A percentile compares a stretch with the other conserved stretches of the same genome.
Evolutionary conservation across 2,329 filamentous ascomycete species (phyloP).

Genomic region (Rutstroemia sp.): DNA sequence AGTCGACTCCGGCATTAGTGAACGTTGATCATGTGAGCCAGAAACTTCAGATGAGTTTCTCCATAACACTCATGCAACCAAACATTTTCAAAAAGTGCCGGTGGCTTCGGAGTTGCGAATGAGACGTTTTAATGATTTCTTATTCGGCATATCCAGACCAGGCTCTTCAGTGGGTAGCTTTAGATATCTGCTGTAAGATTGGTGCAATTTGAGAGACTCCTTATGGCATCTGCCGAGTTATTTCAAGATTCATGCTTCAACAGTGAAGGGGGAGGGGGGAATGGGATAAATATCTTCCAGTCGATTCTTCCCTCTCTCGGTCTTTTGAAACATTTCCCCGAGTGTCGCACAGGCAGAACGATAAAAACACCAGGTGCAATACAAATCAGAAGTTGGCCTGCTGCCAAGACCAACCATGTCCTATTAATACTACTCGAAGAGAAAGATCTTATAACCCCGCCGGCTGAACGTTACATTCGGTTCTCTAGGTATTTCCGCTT

Average conservation of each 20-base stretch:
- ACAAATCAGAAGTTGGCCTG: not conserved
- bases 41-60: not conserved
- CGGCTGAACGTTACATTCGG: constrained; percentile 7
- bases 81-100: not conserved
- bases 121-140: too few relatives aligned
- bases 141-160: too few relatives aligned
- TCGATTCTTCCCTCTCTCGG: constrained; percentile 1
- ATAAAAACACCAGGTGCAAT: not conserved
- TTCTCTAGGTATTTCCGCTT: not conserved
- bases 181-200: not conserved
- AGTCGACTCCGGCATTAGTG: not conserved
- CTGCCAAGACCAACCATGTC: not conserved
- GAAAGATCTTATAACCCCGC: not conserved
- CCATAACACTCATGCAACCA: not conserved
- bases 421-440: constrained; percentile 2
- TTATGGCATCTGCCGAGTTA: not conserved
- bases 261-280: not conserved
- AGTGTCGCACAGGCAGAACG: not conserved
- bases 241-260: not conserved
- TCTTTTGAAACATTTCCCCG: constrained; percentile 13
- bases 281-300: constrained; percentile 7
- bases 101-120: not conserved
- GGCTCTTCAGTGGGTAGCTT: not conserved
- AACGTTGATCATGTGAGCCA: not conserved
- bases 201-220: not conserved